Evolutionary conservation across 768 basidiomycete species (phyloP).

Genomic region (Rubroboletus satanas): DNA sequence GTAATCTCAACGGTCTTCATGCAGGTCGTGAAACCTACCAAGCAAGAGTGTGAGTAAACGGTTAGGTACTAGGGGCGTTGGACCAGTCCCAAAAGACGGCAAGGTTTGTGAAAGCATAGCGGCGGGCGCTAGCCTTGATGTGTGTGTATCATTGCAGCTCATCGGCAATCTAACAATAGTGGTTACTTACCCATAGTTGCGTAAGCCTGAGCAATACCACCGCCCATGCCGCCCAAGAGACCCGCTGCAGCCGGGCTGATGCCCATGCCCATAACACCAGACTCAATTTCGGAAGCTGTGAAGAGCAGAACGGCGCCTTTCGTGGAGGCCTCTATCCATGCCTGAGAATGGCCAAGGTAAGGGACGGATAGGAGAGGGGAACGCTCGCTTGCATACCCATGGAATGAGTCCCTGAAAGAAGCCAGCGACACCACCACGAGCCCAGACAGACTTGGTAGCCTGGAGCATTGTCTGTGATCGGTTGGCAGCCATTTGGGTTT

Average conservation of each 20-base stretch:
- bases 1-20: constrained; percentile 99
- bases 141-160: constrained; percentile 16
- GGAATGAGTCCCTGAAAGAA: constrained; percentile 99
- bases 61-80: not conserved
- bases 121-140: constrained; percentile 18
- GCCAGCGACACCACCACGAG: constrained; percentile 82
- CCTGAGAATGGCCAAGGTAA: constrained; percentile 43
- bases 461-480: constrained; percentile 86
- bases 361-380: not conserved
- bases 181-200: constrained; percentile 93
- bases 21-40: constrained; percentile 91
- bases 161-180: not conserved
- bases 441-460: constrained; percentile 84
- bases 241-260: constrained; percentile 80
- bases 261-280: constrained; percentile 57
- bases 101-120: constrained; percentile 13
- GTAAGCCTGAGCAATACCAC: constrained; percentile 96
- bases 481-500: constrained; percentile 99
- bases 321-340: constrained; percentile 99
- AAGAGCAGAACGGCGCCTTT: constrained; percentile 97
- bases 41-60: constrained; percentile 8
- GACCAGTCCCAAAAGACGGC: constrained; percentile 13
- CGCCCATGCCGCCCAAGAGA: constrained; percentile 94
- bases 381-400: constrained; percentile 61
- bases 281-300: constrained; percentile 93